These are phyloP conservation scores for Oldenlandia corymbosa DNA, from an alignment of 257 asterid species.

Conservation along the genomic window DNA sequence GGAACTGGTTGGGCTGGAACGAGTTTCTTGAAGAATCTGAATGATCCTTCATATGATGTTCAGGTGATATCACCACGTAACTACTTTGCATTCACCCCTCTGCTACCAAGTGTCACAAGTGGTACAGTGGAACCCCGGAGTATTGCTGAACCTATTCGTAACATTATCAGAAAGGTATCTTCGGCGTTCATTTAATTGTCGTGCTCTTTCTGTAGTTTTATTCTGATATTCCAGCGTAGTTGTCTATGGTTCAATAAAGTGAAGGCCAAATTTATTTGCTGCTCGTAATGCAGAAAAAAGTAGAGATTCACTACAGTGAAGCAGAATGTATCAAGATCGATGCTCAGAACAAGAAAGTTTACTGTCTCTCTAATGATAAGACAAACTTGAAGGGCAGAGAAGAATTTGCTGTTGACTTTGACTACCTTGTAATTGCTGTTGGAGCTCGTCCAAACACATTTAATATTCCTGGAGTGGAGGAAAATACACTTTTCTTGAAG, in stretches of 20 bases:
- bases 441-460: constrained; percentile 96
- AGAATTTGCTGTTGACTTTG: constrained; percentile 80
- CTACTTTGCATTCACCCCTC: constrained; percentile 90
- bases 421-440: constrained; percentile 75
- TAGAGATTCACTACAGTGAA: constrained; percentile 60
- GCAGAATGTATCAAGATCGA: constrained; percentile 84
- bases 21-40: constrained; percentile 73
- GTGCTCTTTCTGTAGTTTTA: background rate
- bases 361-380: constrained; percentile 57
- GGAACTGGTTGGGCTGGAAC: constrained; percentile 99
- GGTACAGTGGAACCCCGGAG: constrained; percentile 97
- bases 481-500: constrained; percentile 86
- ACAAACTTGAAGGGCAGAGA: constrained; percentile 49
- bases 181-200: background rate
- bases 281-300: constrained; percentile 53
- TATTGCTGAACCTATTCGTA: constrained; percentile 90
- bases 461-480: constrained; percentile 94
- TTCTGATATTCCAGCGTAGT: background rate
- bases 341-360: constrained; percentile 72
- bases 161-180: constrained; percentile 72
- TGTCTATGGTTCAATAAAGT: background rate
- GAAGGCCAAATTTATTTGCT: background rate
- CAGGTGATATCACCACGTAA: constrained; percentile 96
- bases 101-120: constrained; percentile 91
- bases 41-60: constrained; percentile 66